phyloP scores from a whole-genome alignment of 2,329 filamentous ascomycete species.

The Bertia moriformis region DNA sequence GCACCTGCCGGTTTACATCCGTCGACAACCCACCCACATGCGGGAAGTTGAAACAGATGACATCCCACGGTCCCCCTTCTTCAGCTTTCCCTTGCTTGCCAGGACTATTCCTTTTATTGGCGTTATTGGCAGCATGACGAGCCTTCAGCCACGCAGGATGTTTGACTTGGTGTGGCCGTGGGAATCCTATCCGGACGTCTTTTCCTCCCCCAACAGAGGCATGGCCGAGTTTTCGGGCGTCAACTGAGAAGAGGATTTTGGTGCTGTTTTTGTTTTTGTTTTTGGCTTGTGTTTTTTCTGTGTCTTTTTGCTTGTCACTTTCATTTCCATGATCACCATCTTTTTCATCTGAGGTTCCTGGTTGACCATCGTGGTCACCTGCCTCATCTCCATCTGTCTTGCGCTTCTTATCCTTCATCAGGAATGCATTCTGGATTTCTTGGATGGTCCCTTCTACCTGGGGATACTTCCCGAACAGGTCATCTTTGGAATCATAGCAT shows the following conservation, averaged over 20 bases:
- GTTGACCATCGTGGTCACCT: too few species aligned
- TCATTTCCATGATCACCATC: too few species aligned
- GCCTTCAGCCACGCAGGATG: background rate
- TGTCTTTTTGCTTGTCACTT: too few species aligned
- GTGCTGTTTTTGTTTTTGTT: background rate
- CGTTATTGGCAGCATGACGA: too few species aligned
- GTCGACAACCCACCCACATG: background rate
- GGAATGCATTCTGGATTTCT: background rate
- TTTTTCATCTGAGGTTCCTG: too few species aligned
- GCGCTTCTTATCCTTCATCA: background rate
- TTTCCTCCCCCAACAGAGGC: background rate
- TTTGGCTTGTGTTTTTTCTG: background rate
- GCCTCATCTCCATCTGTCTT: background rate
- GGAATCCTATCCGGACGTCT: background rate
- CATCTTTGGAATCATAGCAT: background rate
- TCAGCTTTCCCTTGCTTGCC: too few species aligned
- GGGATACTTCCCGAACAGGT: background rate
- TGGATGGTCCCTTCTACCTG: background rate
- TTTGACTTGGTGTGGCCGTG: background rate
- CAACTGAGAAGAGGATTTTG: background rate
- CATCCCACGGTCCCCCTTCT: background rate
- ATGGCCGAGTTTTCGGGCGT: background rate
- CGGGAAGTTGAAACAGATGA: conserved; percentile 1
- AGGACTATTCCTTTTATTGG: too few species aligned
- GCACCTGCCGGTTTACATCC: background rate